These are phyloP conservation scores for Cyberlindnera maclurae DNA, from an alignment of 805 yeast genomes.

Conservation along the genomic window DNA sequence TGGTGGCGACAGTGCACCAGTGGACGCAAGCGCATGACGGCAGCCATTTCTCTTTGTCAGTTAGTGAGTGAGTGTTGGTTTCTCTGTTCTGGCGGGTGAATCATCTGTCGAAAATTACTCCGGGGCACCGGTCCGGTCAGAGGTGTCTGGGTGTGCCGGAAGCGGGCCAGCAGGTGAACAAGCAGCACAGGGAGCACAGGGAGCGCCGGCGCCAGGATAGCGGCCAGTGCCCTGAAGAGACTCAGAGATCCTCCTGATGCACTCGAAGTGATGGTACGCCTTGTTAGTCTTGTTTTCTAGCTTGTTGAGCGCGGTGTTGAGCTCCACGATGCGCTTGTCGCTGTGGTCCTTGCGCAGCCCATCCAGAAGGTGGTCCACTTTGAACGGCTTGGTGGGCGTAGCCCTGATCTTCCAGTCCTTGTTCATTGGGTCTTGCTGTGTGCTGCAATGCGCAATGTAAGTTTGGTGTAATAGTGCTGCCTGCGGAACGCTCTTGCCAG, in stretches of 20 bases:
- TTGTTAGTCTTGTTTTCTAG: slow-evolving; percentile 16
- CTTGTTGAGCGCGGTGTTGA: slow-evolving; percentile 16
- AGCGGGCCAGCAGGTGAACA: too few relatives aligned
- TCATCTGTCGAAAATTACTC: slow-evolving; percentile 4
- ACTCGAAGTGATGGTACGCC: slow-evolving; percentile 5
- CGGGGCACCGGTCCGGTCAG: slow-evolving; percentile 1
- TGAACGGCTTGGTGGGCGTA: slow-evolving; percentile 11
- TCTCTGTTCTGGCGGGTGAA: slow-evolving; percentile 1
- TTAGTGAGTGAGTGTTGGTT: not conserved
- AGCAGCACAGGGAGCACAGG: too few relatives aligned
- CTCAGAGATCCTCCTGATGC: slow-evolving; percentile 10
- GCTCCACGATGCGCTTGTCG: slow-evolving; percentile 12
- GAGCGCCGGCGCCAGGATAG: too few relatives aligned
- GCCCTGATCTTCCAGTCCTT: slow-evolving; percentile 14
- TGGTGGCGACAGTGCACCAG: slow-evolving; percentile 2
- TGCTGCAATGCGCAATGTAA: not conserved
- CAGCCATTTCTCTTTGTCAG: not conserved
- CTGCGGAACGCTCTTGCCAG: too few relatives aligned
- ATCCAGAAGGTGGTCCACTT: slow-evolving; percentile 8
- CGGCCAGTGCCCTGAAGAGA: slow-evolving; percentile 16
- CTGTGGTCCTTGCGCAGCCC: slow-evolving; percentile 14
- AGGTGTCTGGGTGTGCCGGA: slow-evolving; percentile 3
- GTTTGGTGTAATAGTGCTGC: too few relatives aligned
- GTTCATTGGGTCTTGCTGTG: not conserved
- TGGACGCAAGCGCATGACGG: not conserved